Conservation (phyloP, 495 filamentous ascomycete genomes). For the Sordaria brevicollis region DNA sequence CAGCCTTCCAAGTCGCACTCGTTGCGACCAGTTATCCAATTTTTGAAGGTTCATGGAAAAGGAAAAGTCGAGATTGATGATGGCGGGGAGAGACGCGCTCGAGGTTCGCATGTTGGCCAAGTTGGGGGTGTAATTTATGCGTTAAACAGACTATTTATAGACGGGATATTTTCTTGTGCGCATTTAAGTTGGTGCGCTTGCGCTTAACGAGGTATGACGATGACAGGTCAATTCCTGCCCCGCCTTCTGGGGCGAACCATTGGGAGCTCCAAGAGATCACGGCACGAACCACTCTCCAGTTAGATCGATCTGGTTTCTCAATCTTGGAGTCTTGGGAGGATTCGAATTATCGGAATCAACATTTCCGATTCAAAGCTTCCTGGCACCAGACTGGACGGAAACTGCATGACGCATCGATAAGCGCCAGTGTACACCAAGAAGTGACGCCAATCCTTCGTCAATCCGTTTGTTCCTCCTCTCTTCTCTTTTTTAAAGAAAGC, state of each 20-base stretch:
- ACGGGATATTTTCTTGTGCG: neutral
- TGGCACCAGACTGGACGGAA: neutral
- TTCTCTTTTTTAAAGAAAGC: neutral
- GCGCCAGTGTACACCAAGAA: neutral
- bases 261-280: neutral
- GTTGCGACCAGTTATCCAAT: neutral
- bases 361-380: neutral
- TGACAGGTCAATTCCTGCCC: neutral
- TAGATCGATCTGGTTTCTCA: too few relatives aligned
- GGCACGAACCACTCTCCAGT: neutral
- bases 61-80: neutral
- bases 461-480: neutral
- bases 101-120: neutral
- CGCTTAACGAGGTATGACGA: neutral
- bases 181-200: neutral
- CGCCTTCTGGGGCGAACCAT: neutral
- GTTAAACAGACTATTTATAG: neutral
- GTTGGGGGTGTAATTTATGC: neutral
- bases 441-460: neutral
- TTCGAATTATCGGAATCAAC: neutral
- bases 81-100: neutral
- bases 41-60: neutral
- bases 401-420: neutral
- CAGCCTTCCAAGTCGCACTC: neutral
- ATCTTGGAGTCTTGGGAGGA: neutral